Evolutionary conservation across 306 rosid species (phyloP).

Genomic region (Heteromeles arbutifolia): DNA sequence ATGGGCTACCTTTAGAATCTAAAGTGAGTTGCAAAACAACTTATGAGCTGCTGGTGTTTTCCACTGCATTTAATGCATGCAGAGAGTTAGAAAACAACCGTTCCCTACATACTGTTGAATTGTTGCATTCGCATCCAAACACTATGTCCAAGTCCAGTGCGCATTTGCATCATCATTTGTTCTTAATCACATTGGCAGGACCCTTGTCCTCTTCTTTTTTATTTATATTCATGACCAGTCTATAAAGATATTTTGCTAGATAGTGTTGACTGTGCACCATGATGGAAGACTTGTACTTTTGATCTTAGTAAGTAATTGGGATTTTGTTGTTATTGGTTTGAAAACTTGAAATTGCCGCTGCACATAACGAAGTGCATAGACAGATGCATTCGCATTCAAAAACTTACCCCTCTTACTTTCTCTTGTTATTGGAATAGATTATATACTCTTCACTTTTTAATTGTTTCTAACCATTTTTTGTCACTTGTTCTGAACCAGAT

Average conservation of each 20-base stretch:
- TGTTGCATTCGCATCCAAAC: not conserved
- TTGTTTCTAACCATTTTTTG: not conserved
- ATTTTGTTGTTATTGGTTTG: not conserved
- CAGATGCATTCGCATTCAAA: not conserved
- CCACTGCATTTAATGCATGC: not conserved
- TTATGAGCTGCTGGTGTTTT: not conserved
- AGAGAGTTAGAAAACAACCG: not conserved
- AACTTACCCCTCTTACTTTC: not conserved
- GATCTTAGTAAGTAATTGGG: not conserved
- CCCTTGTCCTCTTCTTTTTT: not conserved
- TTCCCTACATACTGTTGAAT: not conserved
- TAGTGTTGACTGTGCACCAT: not conserved
- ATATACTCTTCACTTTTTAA: not conserved
- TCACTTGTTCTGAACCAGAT: conserved; percentile 17
- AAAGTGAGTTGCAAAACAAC: conserved; percentile 18
- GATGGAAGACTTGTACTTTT: not conserved
- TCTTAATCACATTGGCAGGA: not conserved
- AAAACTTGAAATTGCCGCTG: not conserved
- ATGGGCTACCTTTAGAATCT: conserved; percentile 29
- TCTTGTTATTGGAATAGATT: not conserved
- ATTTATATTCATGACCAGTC: not conserved
- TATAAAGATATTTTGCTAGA: not conserved
- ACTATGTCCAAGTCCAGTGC: not conserved
- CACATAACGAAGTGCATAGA: not conserved
- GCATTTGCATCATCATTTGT: too few species aligned